phyloP scores from a whole-genome alignment of 2,329 filamentous ascomycete genomes.

The Talaromyces piceae region DNA sequence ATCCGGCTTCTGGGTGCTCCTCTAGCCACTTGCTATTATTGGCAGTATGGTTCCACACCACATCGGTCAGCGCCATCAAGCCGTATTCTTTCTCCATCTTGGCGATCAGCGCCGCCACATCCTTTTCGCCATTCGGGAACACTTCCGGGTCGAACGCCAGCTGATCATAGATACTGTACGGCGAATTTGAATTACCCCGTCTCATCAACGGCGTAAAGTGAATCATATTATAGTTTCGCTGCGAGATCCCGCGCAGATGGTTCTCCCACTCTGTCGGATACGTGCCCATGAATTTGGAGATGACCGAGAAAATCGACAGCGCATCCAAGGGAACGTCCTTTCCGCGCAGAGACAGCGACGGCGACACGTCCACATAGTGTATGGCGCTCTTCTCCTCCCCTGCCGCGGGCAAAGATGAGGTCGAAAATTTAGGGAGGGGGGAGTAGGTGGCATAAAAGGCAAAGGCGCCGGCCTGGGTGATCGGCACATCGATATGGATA shows the following conservation, averaged over 20 bases:
- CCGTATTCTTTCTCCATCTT: constrained; percentile 80
- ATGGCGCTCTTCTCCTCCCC: constrained; percentile 61
- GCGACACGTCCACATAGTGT: constrained; percentile 93
- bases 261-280: constrained; percentile 86
- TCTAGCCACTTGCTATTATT: constrained; percentile 92
- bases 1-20: constrained; percentile 90
- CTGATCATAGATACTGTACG: constrained; percentile 95
- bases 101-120: constrained; percentile 67
- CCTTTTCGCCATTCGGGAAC: constrained; percentile 79
- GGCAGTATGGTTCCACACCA: constrained; percentile 96
- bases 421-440: constrained; percentile 71
- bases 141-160: constrained; percentile 71
- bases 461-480: constrained; percentile 77
- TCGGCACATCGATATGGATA: constrained; percentile 81
- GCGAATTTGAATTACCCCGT: constrained; percentile 85
- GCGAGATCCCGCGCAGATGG: constrained; percentile 79
- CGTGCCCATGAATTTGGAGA: constrained; percentile 97
- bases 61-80: constrained; percentile 82
- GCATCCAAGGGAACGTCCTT: constrained; percentile 73
- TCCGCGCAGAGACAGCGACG: constrained; percentile 66
- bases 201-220: constrained; percentile 94
- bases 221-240: constrained; percentile 96
- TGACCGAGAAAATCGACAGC: constrained; percentile 82
- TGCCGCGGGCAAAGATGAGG: constrained; percentile 43
- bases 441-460: constrained; percentile 91